Evolutionary conservation across 2,329 filamentous ascomycete genomes (phyloP), one percentile per base, ranked within the genome.

Genomic region (Fusarium coffeatum): DNA sequence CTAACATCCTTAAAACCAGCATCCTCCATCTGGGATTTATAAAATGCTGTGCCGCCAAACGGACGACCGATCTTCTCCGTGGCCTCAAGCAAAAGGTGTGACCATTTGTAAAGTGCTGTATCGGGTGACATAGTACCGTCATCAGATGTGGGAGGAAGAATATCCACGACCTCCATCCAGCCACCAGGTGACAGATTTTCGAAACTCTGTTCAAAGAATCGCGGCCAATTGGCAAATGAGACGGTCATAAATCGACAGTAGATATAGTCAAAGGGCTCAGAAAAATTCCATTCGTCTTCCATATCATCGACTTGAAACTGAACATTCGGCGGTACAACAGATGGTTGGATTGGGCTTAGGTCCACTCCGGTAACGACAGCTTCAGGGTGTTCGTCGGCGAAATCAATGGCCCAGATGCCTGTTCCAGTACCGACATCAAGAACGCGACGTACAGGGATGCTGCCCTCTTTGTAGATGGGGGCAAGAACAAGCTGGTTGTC

Each of bases 1-100:
- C 74, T 73, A 0, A 89, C 80, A 60, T 87, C 78, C 42, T 78
- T 75, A 65, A 88, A 88, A 0, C 87, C 87, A 1, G 83, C 84
- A 10, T 83, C 81, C 11, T 76, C 74, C 56, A 88, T 77, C 48
- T 80, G 79, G 18, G 55, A 20, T 41, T 72, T 74, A 5, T 61
- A 64, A 6, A 60, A 50, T 15, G 66, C 58, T 0, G 71, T 74
- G 11, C 66, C 73, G n/a, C 55, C 55, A 10, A 78, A 64, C 2
- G 74, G 71, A 6, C 79, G 73, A 1, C 76, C 76, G 7, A 78
- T 55, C 16, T 73, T 76, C 12, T 45, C 54, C 12, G 72, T 74
- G 4, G 68, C 74, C 22, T 79, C 68, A 1, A 57, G 61, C 12
- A 78, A 68, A 1, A 77, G 59, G 53, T 63, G 62, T 8, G 41